Percentiles rank a stretch among this genome's conserved stretches.
Conservation (phyloP, 1,139 yeast species). For the Yamadazyma dushanensis region DNA sequence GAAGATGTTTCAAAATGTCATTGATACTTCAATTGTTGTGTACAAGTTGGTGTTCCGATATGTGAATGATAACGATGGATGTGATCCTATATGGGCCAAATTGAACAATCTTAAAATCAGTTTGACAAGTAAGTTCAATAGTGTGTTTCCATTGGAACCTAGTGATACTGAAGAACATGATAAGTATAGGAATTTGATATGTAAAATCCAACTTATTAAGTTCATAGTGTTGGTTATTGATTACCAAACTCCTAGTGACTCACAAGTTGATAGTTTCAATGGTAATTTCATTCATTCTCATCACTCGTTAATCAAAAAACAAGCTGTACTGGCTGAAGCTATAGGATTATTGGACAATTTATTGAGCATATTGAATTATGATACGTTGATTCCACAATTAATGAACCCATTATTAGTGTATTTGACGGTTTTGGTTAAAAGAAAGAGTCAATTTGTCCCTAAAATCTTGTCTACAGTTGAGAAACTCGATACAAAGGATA, state of each 20-base stretch:
- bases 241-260: constrained; percentile 59
- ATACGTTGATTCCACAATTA: constrained; percentile 54
- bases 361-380: constrained; percentile 54
- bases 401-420: constrained; percentile 58
- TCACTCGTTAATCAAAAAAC: constrained; percentile 66
- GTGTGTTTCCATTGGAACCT: constrained; percentile 43
- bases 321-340: constrained; percentile 68
- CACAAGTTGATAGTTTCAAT: constrained; percentile 45
- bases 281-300: constrained; percentile 57
- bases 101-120: constrained; percentile 43
- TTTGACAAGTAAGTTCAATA: constrained; percentile 34
- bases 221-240: constrained; percentile 71
- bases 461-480: constrained; percentile 44
- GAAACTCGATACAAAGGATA: constrained; percentile 36
- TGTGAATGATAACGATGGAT: constrained; percentile 46
- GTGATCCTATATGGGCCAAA: constrained; percentile 43
- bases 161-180: constrained; percentile 54
- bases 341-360: constrained; percentile 66
- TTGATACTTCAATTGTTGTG: constrained; percentile 38
- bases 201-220: constrained; percentile 67
- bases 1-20: constrained; percentile 29
- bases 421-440: constrained; percentile 48
- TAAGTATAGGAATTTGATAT: constrained; percentile 48
- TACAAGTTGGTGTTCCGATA: constrained; percentile 41
- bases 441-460: constrained; percentile 54